Evolutionary conservation across 2,329 filamentous ascomycete genomes (phyloP).

Genomic region (Falciphora oryzae): DNA sequence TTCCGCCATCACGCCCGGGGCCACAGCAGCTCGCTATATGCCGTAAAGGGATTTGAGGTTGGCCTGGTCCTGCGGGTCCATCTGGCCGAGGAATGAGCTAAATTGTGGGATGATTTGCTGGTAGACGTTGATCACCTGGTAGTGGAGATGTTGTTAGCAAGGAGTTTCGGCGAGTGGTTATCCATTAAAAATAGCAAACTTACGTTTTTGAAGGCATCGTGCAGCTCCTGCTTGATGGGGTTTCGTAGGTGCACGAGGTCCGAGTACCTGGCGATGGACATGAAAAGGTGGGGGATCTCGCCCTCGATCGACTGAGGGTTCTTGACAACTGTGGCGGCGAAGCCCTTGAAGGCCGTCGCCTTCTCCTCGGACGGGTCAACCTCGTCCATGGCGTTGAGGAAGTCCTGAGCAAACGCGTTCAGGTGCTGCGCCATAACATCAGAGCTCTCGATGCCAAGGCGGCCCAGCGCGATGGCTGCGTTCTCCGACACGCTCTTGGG

Average conservation of each 20-base stretch:
- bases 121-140: conserved; percentile 48
- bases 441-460: conserved; percentile 74
- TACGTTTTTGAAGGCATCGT: conserved; percentile 72
- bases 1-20: not conserved
- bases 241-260: conserved; percentile 53
- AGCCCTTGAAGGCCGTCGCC: conserved; percentile 85
- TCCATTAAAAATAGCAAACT: conserved; percentile 24
- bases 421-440: conserved; percentile 74
- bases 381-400: conserved; percentile 74
- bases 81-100: conserved; percentile 44
- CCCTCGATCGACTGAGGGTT: conserved; percentile 93
- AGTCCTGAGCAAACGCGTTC: conserved; percentile 72
- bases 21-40: conserved; percentile 23
- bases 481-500: conserved; percentile 88
- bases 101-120: conserved; percentile 56
- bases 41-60: conserved; percentile 42
- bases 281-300: conserved; percentile 75
- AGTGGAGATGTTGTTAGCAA: conserved; percentile 7
- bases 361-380: conserved; percentile 91
- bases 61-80: conserved; percentile 45
- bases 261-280: conserved; percentile 72
- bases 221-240: conserved; percentile 58
- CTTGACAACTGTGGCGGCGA: conserved; percentile 74
- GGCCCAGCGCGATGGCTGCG: conserved; percentile 84
- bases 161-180: not conserved